These are phyloP conservation scores for Eucalyptus tenuipes DNA, from an alignment of 345 rosid genomes.

Conservation along the genomic window DNA sequence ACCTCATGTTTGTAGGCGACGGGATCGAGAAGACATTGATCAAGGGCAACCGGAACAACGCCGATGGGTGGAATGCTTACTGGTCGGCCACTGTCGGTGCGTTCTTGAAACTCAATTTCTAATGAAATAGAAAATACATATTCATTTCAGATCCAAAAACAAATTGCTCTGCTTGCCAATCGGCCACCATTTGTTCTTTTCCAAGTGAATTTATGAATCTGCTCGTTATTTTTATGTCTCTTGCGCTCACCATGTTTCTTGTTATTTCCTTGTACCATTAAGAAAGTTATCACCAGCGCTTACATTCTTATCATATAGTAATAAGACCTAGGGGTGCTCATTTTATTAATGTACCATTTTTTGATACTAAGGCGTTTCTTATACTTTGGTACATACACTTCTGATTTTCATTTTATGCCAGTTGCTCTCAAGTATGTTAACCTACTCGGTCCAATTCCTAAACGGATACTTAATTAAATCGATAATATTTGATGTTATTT, in stretches of 20 bases:
- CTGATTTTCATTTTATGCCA: background rate
- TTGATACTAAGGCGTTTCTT: background rate
- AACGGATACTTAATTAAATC: background rate
- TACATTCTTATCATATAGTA: background rate
- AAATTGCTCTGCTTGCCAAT: background rate
- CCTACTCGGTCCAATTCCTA: background rate
- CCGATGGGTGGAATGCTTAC: constrained; percentile 2
- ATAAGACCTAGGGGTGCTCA: background rate
- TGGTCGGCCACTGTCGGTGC: constrained; percentile 10
- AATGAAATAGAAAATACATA: background rate
- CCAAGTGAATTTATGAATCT: background rate
- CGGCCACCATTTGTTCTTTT: background rate
- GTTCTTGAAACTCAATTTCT: background rate
- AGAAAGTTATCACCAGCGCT: background rate
- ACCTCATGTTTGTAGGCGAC: constrained; percentile 14
- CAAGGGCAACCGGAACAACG: background rate
- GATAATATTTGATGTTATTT: background rate
- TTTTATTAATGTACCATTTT: background rate
- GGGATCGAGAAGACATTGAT: constrained; percentile 11
- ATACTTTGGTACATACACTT: background rate
- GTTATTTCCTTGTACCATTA: background rate
- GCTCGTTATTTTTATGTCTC: background rate
- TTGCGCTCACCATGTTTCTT: background rate
- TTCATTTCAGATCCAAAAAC: background rate
- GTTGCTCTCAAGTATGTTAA: background rate